Evolutionary conservation across 1,139 yeast genomes (phyloP).

Genomic region (Arxiozyma telluris): DNA sequence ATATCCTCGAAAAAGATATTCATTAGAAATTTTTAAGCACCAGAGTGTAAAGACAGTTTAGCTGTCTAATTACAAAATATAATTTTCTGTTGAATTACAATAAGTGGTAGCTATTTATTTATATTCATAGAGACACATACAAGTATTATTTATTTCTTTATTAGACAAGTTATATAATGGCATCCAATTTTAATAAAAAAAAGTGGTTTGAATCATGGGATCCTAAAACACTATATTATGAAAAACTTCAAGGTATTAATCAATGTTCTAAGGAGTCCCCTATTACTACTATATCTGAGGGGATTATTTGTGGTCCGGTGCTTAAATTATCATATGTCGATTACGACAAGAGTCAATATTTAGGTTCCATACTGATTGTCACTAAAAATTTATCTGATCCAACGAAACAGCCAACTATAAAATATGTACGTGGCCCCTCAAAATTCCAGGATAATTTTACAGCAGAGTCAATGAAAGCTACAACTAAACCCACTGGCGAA

Average conservation of each 20-base stretch:
- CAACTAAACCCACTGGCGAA: constrained; percentile 6
- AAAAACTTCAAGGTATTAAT: constrained; percentile 16
- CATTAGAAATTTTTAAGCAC: too few species aligned
- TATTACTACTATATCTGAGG: constrained; percentile 7
- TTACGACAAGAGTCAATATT: constrained; percentile 40
- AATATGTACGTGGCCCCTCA: constrained; percentile 25
- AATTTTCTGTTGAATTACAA: too few species aligned
- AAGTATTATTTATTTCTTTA: neutral
- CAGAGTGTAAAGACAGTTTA: too few species aligned
- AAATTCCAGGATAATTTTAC: neutral
- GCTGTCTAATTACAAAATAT: too few species aligned
- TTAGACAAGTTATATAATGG: neutral
- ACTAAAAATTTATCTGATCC: constrained; percentile 16
- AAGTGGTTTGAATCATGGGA: constrained; percentile 25
- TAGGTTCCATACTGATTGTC: constrained; percentile 49
- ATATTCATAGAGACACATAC: neutral
- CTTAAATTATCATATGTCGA: constrained; percentile 56
- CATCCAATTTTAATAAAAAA: neutral
- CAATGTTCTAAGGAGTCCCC: constrained; percentile 19
- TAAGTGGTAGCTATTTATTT: too few species aligned
- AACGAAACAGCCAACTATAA: constrained; percentile 17
- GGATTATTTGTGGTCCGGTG: constrained; percentile 60
- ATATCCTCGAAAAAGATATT: too few species aligned
- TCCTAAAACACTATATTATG: constrained; percentile 15
- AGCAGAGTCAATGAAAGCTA: neutral